Base-by-base conservation (phyloP, 169 alveolate species). In the Hepatocystis sp. region DNA sequence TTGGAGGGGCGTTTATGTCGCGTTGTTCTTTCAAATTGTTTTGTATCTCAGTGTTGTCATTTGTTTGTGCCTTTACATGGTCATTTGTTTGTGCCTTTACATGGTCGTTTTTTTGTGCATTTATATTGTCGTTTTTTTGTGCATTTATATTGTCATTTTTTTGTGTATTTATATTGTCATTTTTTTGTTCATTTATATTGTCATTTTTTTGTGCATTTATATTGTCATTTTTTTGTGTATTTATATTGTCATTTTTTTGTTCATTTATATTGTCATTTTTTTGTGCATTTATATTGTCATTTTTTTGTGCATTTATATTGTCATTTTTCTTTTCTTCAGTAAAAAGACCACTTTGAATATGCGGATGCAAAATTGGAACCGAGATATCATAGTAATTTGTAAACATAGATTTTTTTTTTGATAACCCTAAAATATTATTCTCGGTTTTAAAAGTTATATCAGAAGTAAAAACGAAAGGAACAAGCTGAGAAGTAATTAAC, bases 371-470 rank as follows among this genome's bases (percentile, higher is more conserved):
- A 34, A 76, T 49, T 10, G 88, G 88, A 30, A 76, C 47, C 21
- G 53, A 27, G 30, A 76, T 76, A 30, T 76, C 88, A 34, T 58
- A 36, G 46, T 76, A 76, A 76, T 76, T 58, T 28, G 19, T 15
- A 76, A 40, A 76, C 88, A 76, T 76, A 17, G 88, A 76, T 28
- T 58, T 56, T 58, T 76, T 76, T 63, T 36, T 58, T 3, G 88
- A 76, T 42, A 76, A 44, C 3, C 56, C 58, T 58, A 76, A 56
- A n/a, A 76, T 63, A 23, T 76, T 76, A 58, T 42, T 42, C 46
- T 76, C 66, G 4, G 88, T 76, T 76, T 76, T 66, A 30, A 76
- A 76, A 13, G 64, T 76, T 11, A 76, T 76, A 36, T 76, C 88
- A 3, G 76, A 58, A 36, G 56, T 76, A 46, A 76, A 76, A 23